Base-by-base conservation (phyloP, 257 asterid species). In the Nicotiana sylvestris region DNA sequence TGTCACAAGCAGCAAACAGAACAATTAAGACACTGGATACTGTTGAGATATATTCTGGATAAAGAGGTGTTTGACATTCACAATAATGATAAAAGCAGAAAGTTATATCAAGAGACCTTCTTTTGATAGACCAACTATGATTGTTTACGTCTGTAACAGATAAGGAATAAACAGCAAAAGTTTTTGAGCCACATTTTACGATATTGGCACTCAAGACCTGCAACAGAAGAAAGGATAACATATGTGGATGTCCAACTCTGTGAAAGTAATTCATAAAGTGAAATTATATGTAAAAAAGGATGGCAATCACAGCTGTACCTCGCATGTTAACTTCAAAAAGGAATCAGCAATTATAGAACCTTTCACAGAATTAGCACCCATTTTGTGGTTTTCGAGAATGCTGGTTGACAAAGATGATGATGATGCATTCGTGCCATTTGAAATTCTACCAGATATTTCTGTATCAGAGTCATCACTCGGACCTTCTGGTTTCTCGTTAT, bases 71-170 rank as follows among this genome's bases (percentile, higher is more conserved):
- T 27, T 51, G 30, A 27, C 65, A 76, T 51, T 29, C 46, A 51
- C 46, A 76, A 76, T 76, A 76, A 76, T 16, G n/a, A 67, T 25
- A 82, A 55, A 72, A 83, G 74, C 69, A 77, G 25, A 12, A 57
- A 21, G 85, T 74, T 64, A 53, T 86, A 81, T 82, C 60, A 56
- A 27, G 43, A 84, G 82, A 96, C 99, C 98, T 96, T 92, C 99
- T 92, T 90, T 96, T 96, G 89, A 96, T 94, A 25, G 99, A 92
- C 99, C 99, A 94, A 85, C 92, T 91, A 86, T 92, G 92, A 81
- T 86, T 84, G 83, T 96, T 92, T 78, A 92, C 86, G 76, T 96
- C 99, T 66, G 92, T 86, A 86, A 96, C 98, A 80, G 97, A 91
- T 86, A 96, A 86, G 87, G 93, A 92, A 89, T 94, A 96, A 17